These are phyloP conservation scores for Athelia psychrophila DNA, from an alignment of 1,284 basidiomycete genomes.

Conservation along the genomic window DNA sequence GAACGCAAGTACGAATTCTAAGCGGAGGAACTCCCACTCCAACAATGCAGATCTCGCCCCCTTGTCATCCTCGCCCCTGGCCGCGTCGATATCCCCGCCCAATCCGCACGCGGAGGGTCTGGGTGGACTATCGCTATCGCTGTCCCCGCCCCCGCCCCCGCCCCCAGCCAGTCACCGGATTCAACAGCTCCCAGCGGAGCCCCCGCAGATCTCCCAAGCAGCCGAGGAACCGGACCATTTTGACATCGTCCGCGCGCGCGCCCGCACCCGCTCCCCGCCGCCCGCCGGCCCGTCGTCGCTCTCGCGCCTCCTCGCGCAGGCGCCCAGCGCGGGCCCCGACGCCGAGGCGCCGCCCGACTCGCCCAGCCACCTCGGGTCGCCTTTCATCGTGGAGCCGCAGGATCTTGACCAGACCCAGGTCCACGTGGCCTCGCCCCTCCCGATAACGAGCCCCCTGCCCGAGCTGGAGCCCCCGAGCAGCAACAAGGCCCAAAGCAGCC, in stretches of 20 bases:
- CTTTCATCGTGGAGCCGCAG: background rate
- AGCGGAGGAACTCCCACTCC: slow-evolving; percentile 10
- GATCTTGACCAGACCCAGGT: background rate
- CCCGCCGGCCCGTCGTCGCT: slow-evolving; percentile 70
- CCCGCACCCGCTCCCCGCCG: slow-evolving; percentile 66
- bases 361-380: slow-evolving; percentile 1
- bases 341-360: slow-evolving; percentile 12
- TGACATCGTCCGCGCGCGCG: slow-evolving; percentile 50
- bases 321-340: slow-evolving; percentile 40
- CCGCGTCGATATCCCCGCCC: slow-evolving; percentile 7
- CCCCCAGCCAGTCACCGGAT: too few relatives aligned
- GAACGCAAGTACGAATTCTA: slow-evolving; percentile 28
- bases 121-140: slow-evolving; percentile 24
- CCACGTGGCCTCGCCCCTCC: slow-evolving; percentile 4
- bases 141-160: slow-evolving; percentile 38
- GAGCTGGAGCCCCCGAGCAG: slow-evolving; percentile 24
- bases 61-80: slow-evolving; percentile 10
- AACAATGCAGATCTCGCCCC: slow-evolving; percentile 1
- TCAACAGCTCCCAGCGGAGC: slow-evolving; percentile 24
- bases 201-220: slow-evolving; percentile 37
- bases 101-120: slow-evolving; percentile 17
- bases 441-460: slow-evolving; percentile 4
- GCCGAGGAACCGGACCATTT: slow-evolving; percentile 69
- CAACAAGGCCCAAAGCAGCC: too few relatives aligned
- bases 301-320: slow-evolving; percentile 73